phyloP scores from a whole-genome alignment of 2,329 filamentous ascomycete species.

The Aureobasidium zeae region DNA sequence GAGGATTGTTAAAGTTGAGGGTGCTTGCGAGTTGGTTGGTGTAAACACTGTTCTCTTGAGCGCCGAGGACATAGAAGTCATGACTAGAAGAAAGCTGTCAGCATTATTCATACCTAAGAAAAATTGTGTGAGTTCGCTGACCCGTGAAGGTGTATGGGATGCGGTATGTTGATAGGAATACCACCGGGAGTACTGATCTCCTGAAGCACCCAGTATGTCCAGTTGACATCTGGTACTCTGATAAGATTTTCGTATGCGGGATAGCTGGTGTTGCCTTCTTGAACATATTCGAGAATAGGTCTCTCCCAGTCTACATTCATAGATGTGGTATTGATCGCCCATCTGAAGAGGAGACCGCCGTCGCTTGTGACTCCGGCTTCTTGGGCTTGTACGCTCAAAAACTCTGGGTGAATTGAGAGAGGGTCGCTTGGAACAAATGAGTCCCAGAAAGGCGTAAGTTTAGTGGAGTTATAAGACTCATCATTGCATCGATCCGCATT shows the following conservation, averaged over 20 bases:
- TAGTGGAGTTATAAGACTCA: slow-evolving; percentile 26
- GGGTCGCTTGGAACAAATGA: slow-evolving; percentile 23
- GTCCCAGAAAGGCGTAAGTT: slow-evolving; percentile 29
- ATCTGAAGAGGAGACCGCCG: slow-evolving; percentile 27
- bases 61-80: slow-evolving; percentile 26
- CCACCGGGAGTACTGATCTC: slow-evolving; percentile 18
- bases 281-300: slow-evolving; percentile 31
- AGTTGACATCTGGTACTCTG: slow-evolving; percentile 14
- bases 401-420: slow-evolving; percentile 21
- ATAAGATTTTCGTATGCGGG: slow-evolving; percentile 1
- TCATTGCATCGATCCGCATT: slow-evolving; percentile 27
- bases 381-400: neutral
- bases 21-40: slow-evolving; percentile 18
- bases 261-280: slow-evolving; percentile 18
- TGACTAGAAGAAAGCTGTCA: slow-evolving; percentile 20
- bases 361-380: slow-evolving; percentile 16
- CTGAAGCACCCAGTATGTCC: slow-evolving; percentile 31
- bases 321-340: slow-evolving; percentile 32
- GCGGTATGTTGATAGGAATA: slow-evolving; percentile 19
- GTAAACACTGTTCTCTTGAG: slow-evolving; percentile 19
- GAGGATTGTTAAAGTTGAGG: slow-evolving; percentile 31
- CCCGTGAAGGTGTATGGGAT: slow-evolving; percentile 17
- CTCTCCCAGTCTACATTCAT: slow-evolving; percentile 30
- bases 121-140: slow-evolving; percentile 8
- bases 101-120: neutral